Base-by-base conservation (phyloP, 2,329 filamentous ascomycete species). In the Penicillium sp. region DNA sequence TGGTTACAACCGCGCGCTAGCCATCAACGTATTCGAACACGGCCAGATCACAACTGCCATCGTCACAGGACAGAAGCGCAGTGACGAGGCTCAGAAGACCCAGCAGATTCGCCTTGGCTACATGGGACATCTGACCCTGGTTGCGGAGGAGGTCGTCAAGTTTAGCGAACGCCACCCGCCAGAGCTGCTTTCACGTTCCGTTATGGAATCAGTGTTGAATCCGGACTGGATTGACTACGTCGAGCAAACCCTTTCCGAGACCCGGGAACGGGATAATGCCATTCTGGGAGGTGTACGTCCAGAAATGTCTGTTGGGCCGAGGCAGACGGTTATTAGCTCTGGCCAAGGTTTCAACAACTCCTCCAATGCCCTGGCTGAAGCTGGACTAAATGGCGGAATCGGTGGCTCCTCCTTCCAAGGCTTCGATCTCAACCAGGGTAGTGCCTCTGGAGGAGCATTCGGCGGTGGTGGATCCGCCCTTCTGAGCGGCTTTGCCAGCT, bases 141-240 rank as follows among this genome's bases (percentile, higher is more conserved):
- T 99, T 54, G 92, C 94, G 27, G 94, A 99, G 72, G 94, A 99
- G 72, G 94, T 99, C 16, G 91, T 97, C 68, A 99, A 97, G 73
- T 97, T 99, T 68, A 96, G 91, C 31, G 94, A 96, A 72, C 85
- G 94, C 48, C 90, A 96, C 70, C 88, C 92, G 3, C 88, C 91
- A 0, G 92, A 97, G 73, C 77, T 92, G 18, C 79, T 97, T 9
- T 94, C 91, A 0, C 87, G 90, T 55, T 80, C 82, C 11, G 90
- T 99, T 2, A 79, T 96, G 59, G 89, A 96, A 62, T 90, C 88
- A 63, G 90, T 97, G 44, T 89, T 94, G 79, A 88, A 90, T 65
- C 85, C 87, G 47, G 87, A 91, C 53, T 99, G 94, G 94, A 88
- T 94, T 63, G 87, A 89, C 63, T 99, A 97, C 65, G 92, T 97